These are phyloP conservation scores for Bolboschoenus planiculmis DNA, from an alignment of 176 grass and related monocot species.

Conservation along the genomic window DNA sequence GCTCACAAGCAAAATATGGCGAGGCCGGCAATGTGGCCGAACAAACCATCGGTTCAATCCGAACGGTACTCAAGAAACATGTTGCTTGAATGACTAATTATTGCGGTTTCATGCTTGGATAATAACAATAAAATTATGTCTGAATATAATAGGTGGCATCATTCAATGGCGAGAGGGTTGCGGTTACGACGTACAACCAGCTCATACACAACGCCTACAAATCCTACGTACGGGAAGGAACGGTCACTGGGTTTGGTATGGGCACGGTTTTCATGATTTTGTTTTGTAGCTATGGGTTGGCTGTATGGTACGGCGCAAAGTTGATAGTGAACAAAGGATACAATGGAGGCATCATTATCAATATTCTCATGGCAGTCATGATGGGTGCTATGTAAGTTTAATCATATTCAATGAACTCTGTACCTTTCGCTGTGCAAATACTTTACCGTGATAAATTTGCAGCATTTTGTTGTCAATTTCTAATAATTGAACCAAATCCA, in stretches of 20 bases:
- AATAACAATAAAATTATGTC: not conserved
- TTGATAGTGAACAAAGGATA: slow-evolving; percentile 66
- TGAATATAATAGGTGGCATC: slow-evolving; percentile 65
- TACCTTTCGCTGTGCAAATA: not conserved
- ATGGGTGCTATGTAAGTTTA: slow-evolving; percentile 62
- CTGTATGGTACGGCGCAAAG: slow-evolving; percentile 69
- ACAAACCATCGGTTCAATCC: slow-evolving; percentile 65
- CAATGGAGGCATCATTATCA: slow-evolving; percentile 69
- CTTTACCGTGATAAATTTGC: not conserved
- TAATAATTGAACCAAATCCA: not conserved
- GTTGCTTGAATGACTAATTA: not conserved
- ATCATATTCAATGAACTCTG: not conserved
- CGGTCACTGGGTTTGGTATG: slow-evolving; percentile 43
- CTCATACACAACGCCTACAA: slow-evolving; percentile 53
- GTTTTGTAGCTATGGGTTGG: slow-evolving; percentile 66
- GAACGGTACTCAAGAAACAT: slow-evolving; percentile 40
- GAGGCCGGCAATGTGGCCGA: slow-evolving; percentile 65
- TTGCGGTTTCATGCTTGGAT: not conserved
- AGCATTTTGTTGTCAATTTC: not conserved
- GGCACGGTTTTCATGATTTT: slow-evolving; percentile 42
- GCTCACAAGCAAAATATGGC: slow-evolving; percentile 53
- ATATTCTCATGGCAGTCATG: slow-evolving; percentile 57
- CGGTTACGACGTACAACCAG: slow-evolving; percentile 47
- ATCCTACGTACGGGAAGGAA: slow-evolving; percentile 44
- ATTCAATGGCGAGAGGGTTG: slow-evolving; percentile 62